Base-by-base conservation (phyloP, 1,139 yeast genomes). In the Geotrichum fermentans region DNA sequence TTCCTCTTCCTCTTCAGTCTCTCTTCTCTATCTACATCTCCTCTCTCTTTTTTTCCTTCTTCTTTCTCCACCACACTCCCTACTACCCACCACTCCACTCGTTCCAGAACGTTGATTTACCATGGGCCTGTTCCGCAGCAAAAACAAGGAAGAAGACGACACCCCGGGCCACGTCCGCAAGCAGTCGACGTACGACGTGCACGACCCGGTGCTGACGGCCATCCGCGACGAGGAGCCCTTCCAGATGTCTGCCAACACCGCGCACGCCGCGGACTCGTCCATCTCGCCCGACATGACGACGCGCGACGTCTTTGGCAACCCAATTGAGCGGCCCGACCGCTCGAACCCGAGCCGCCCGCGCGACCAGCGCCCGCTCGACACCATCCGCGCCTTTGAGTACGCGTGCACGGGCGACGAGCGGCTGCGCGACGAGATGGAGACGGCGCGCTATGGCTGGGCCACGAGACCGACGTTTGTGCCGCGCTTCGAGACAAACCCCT, bases 141-240 rank as follows among this genome's bases (percentile, higher is more conserved):
- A 53, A 20, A 39, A 50, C 14, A 41, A 42, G 18, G 14, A 42
- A 16, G 28, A 45, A 24, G 58, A 53, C 43, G 59, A 53, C 28
- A 55, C 56, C 6, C 39, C 39, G 10, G 60, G 54, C 29, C 49
- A 45, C 26, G 51, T 26, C 16, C 37, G 45, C 18, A 40, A 51
- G 51, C 46, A 42, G 42, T 39, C 44, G 28, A 51, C 58, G 36
- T 56, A 59, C 33, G 70, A 66, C 40, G 81, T 87, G 47, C 94
- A 87, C 60, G 97, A 89, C 69, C 97, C 96, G 22, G 83, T 90
- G 52, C 73, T 92, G 54, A 76, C 83, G 30, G 97, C 97, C 6
- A 95, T 92, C 47, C 89, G 84, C 63, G 97, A 90, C 68, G 92
- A 85, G 16, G 97, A 92, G 71, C 98, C 98, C 10, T 92, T 88